Conservation (phyloP, 148 eudicot species). For the Amaranthus cruentus region DNA sequence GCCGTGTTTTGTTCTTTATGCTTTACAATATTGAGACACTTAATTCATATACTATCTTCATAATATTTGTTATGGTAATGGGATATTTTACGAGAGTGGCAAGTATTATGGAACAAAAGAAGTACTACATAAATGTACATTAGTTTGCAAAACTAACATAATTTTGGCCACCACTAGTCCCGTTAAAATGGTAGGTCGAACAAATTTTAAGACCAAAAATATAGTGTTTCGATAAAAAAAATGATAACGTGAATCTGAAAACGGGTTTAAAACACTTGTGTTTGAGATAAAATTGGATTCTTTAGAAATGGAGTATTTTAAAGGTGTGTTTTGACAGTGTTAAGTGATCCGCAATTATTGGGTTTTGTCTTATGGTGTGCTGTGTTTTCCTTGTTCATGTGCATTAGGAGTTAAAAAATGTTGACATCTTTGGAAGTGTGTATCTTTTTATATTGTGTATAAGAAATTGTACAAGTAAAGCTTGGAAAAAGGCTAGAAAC, state of each 20-base stretch:
- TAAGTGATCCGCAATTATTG: slow-evolving; percentile 12
- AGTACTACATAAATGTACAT: too few relatives aligned
- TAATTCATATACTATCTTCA: not conserved
- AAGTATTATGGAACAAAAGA: too few relatives aligned
- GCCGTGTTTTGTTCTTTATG: slow-evolving; percentile 16
- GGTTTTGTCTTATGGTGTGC: slow-evolving; percentile 9
- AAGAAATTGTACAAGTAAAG: not conserved
- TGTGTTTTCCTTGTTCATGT: slow-evolving; percentile 1
- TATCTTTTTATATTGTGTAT: not conserved
- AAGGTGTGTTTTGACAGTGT: slow-evolving; percentile 1
- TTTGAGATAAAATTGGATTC: not conserved
- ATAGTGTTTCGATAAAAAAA: too few relatives aligned
- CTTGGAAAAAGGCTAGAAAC: too few relatives aligned
- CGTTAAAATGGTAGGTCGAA: too few relatives aligned
- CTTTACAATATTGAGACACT: slow-evolving; percentile 22
- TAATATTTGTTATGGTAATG: too few relatives aligned
- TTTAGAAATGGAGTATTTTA: not conserved
- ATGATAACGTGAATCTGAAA: too few relatives aligned
- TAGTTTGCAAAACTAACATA: too few relatives aligned
- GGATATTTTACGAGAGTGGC: too few relatives aligned
- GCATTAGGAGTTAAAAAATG: not conserved
- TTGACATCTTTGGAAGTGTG: not conserved
- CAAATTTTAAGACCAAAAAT: too few relatives aligned
- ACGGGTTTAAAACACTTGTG: not conserved
- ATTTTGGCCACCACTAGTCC: too few relatives aligned